Base-by-base conservation (phyloP, 495 filamentous ascomycete species). In the Penicillium bovifimosum region DNA sequence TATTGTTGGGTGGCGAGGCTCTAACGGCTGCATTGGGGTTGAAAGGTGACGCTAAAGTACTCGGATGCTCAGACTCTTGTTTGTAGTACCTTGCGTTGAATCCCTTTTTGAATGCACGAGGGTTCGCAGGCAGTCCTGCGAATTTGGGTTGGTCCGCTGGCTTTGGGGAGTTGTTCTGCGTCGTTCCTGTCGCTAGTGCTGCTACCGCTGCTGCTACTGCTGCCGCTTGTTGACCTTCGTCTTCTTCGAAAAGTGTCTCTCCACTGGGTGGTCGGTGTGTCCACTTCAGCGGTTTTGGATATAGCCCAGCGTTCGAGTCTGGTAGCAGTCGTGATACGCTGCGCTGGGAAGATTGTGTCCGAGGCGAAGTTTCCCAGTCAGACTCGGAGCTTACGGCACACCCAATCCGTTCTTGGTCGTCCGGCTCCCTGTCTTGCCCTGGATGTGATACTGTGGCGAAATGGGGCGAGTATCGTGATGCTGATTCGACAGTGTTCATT, bases 221-320 rank as follows among this genome's bases (percentile, higher is more conserved):
- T 17, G 18, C 20, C 2, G 33, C 34, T 39, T 56, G 38, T 47
- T 52, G 36, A 32, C 39, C 18, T 39, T 64, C 58, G 27, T 75
- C 69, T 36, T 76, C 73, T 56, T 76, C 73, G 42, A 74, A 72
- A 3, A 70, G 42, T 1, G 72, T 74, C 24, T 58, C 68, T 8
- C 61, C 58, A 48, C 72, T 76, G 16, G 27, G 39, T 6, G 66
- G 68, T 4, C 70, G 67, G 31, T 63, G 66, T 24, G 60, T 69
- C 62, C 67, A 63, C 40, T 64, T 63, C 17, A 76, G 52, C 9
- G 73, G 72, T 28, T 68, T 65, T 20, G 74, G 72, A 42, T 64
- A 68, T 20, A 76, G 50, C 27, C 56, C 55, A 18, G 52, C 29
- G 10, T 56, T 53, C 17, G 58, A 59, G 8, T 65, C 62, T 6